A percentile compares a stretch with the other conserved stretches of the same genome.
Evolutionary conservation across 352 stramenopile genomes (phyloP).

Genomic region (Detonula confervacea): DNA sequence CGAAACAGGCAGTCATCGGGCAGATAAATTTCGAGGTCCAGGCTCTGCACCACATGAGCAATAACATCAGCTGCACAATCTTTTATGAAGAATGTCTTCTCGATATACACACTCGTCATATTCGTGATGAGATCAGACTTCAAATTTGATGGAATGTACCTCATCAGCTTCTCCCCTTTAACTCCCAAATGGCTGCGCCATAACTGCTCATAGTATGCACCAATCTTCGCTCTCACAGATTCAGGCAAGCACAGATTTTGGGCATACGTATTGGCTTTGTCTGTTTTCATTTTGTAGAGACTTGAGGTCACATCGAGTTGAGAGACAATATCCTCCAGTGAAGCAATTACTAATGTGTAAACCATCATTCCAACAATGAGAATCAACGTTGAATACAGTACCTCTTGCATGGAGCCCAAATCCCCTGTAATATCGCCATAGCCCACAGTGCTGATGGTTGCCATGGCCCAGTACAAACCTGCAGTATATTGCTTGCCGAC

Average conservation of each 20-base stretch:
- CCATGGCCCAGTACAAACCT: slow-evolving; percentile 71
- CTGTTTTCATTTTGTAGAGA: slow-evolving; percentile 67
- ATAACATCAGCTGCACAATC: slow-evolving; percentile 53
- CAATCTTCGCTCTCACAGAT: slow-evolving; percentile 52
- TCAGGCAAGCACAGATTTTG: slow-evolving; percentile 55
- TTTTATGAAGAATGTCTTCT: slow-evolving; percentile 65
- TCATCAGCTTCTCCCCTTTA: slow-evolving; percentile 56
- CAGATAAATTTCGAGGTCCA: slow-evolving; percentile 67
- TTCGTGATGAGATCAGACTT: slow-evolving; percentile 57
- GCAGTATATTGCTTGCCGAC: slow-evolving; percentile 57
- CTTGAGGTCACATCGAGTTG: slow-evolving; percentile 76
- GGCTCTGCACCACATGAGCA: slow-evolving; percentile 39
- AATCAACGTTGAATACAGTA: slow-evolving; percentile 68
- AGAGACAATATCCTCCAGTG: slow-evolving; percentile 74
- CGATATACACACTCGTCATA: slow-evolving; percentile 45
- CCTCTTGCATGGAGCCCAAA: slow-evolving; percentile 53
- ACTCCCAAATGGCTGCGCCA: slow-evolving; percentile 67
- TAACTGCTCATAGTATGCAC: slow-evolving; percentile 63
- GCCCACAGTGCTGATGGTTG: slow-evolving; percentile 73
- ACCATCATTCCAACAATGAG: slow-evolving; percentile 65
- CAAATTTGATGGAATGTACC: slow-evolving; percentile 58
- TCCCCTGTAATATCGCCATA: slow-evolving; percentile 70
- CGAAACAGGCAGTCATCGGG: slow-evolving; percentile 60
- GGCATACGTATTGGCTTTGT: slow-evolving; percentile 59
- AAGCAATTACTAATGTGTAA: slow-evolving; percentile 75